These are phyloP conservation scores for Larix kaempferi DNA, from an alignment of 75 land plant genomes.

Conservation along the genomic window DNA sequence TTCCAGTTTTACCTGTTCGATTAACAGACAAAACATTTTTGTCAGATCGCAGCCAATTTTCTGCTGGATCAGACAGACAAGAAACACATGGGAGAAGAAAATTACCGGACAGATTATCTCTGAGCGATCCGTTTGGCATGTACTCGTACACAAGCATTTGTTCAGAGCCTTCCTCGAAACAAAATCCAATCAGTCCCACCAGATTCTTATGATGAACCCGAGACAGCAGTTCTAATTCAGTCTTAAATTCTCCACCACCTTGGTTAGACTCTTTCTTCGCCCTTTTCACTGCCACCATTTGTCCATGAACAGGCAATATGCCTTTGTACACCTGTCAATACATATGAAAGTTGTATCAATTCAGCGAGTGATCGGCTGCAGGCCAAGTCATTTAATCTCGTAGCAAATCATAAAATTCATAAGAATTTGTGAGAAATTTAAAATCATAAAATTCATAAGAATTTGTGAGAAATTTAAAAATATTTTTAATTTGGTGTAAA, in stretches of 20 bases:
- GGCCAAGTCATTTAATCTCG: too few relatives aligned
- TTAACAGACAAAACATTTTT: neutral
- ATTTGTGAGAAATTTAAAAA: too few relatives aligned
- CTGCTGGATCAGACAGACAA: too few relatives aligned
- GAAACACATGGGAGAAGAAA: too few relatives aligned
- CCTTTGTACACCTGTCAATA: slow-evolving; percentile 68
- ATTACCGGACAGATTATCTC: slow-evolving; percentile 15
- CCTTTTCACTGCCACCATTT: slow-evolving; percentile 77
- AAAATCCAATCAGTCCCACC: slow-evolving; percentile 77
- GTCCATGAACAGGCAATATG: slow-evolving; percentile 29
- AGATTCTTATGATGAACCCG: slow-evolving; percentile 87
- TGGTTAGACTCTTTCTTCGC: slow-evolving; percentile 77
- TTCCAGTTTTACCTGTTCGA: neutral
- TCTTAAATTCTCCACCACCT: slow-evolving; percentile 78
- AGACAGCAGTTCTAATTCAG: slow-evolving; percentile 83
- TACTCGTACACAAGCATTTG: slow-evolving; percentile 88
- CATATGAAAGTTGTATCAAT: too few relatives aligned
- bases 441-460: too few relatives aligned
- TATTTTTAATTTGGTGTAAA: too few relatives aligned
- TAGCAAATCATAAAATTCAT: too few relatives aligned
- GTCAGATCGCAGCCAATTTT: too few relatives aligned
- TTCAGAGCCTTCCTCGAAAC: slow-evolving; percentile 65
- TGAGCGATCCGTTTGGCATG: slow-evolving; percentile 72
- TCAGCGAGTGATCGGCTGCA: too few relatives aligned
- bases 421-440: too few relatives aligned